Conservation (phyloP, 148 eudicot species). For the Fagopyrum tataricum region DNA sequence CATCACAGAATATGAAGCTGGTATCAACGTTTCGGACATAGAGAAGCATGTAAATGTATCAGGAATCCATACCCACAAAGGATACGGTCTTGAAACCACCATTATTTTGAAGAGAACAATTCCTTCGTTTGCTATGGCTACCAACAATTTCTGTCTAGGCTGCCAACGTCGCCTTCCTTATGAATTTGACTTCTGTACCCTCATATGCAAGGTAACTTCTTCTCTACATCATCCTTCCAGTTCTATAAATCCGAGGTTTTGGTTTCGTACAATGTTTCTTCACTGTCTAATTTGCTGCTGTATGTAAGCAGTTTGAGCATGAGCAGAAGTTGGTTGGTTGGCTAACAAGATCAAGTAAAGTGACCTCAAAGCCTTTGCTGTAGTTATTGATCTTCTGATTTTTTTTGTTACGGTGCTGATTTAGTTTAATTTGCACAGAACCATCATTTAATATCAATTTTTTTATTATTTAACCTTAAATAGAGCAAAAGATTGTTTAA, state of each 20-base stretch:
- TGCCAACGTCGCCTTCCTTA: neutral
- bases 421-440: too few relatives aligned
- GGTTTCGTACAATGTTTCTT: too few relatives aligned
- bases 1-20: neutral
- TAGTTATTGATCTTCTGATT: too few relatives aligned
- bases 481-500: too few relatives aligned
- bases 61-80: neutral
- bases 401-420: too few relatives aligned
- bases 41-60: neutral
- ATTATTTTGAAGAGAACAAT: neutral
- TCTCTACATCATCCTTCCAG: neutral
- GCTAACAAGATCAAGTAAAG: too few relatives aligned
- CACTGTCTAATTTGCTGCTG: too few relatives aligned
- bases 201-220: neutral
- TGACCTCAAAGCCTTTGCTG: too few relatives aligned
- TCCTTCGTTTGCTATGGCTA: neutral
- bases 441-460: too few relatives aligned
- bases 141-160: neutral
- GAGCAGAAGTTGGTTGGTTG: too few relatives aligned
- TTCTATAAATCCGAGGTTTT: neutral
- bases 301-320: too few relatives aligned
- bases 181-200: neutral
- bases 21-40: neutral
- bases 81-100: neutral
- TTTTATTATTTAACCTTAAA: too few relatives aligned